Evolutionary conservation across 371 early-diverging fungal genomes (phyloP), one percentile per base, ranked within the genome.

Genomic region (Quaeritorhiza haematococci): DNA sequence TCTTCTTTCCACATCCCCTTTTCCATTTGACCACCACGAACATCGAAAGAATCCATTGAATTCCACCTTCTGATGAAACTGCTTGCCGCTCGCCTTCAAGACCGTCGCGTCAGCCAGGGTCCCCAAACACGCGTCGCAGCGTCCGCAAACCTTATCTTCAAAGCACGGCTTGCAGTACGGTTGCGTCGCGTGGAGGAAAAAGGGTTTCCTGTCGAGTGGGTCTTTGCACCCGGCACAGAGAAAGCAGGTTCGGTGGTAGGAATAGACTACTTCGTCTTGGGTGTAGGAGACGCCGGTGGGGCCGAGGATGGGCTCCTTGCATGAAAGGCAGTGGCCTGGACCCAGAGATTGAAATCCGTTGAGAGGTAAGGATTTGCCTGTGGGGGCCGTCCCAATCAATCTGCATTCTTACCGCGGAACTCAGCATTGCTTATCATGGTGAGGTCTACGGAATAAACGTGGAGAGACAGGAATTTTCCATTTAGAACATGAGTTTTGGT

Each of bases 171-270:
- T 15, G 53, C 63, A 63, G 29, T 41, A 19, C 15, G 54, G 54
- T 29, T 34, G 32, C 8, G 29, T 50, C n/a, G 42, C 34, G 34
- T 58, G 58, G 49, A 58, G 24, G 46, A 48, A 63, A 42, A 63
- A 63, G 10, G 53, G 24, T 13, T 28, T 42, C 34, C 46, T 56
- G 19, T 33, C 35, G 41, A 63, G 53, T 3, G 55, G n/a, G 1
- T 27, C 34, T 3, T 29, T 3, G 41, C 63, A 63, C 33, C 7
- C 26, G 26, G 17, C 50, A 48, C 63, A 63, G 26, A 7, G 47
- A 48, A 63, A 58, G 49, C 63, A 63, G 3, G 52, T 35, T 4
- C 49, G 53, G 44, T 63, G 63, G 50, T 38, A 63, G 19, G 50
- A 26, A 34, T 49, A 53, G 34, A 27, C 44, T 26, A 63, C 38